Percentiles rank a stretch among this genome's conserved stretches.
phyloP scores from a whole-genome alignment of 176 grass and related monocot species.

The Aegilops umbellulata region DNA sequence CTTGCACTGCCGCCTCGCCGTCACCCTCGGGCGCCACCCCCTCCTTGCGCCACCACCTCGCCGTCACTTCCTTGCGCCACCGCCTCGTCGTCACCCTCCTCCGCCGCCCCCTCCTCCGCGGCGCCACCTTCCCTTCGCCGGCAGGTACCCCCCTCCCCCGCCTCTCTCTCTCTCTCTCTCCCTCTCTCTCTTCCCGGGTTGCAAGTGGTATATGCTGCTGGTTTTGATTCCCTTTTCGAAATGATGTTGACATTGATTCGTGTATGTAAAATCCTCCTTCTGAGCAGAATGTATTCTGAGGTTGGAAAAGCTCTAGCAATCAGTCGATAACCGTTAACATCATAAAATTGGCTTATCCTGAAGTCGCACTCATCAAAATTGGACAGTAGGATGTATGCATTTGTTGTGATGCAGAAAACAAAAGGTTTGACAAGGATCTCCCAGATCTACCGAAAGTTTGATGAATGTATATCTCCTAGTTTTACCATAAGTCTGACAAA shows the following conservation, averaged over 20 bases:
- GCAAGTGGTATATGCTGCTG: constrained; percentile 26
- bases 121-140: no score
- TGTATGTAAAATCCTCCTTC: constrained; percentile 7
- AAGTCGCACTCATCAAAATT: constrained; percentile 33
- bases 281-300: constrained; percentile 16
- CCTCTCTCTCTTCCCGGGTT: constrained; percentile 2
- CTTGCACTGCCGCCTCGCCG: no score
- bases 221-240: constrained; percentile 32
- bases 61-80: no score
- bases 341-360: constrained; percentile 20
- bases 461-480: constrained; percentile 4
- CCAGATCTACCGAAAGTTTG: neutral
- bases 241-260: constrained; percentile 6
- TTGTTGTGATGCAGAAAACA: constrained; percentile 32
- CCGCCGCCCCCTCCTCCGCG: no score
- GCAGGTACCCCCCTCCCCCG: no score
- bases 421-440: constrained; percentile 22
- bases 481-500: neutral
- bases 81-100: no score
- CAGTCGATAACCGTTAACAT: constrained; percentile 31
- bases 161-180: neutral
- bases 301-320: neutral
- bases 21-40: no score
- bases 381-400: constrained; percentile 3
- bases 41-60: no score